These are phyloP conservation scores for Melanomma pulvis-pyrius DNA, from an alignment of 495 filamentous ascomycete genomes.

Conservation along the genomic window DNA sequence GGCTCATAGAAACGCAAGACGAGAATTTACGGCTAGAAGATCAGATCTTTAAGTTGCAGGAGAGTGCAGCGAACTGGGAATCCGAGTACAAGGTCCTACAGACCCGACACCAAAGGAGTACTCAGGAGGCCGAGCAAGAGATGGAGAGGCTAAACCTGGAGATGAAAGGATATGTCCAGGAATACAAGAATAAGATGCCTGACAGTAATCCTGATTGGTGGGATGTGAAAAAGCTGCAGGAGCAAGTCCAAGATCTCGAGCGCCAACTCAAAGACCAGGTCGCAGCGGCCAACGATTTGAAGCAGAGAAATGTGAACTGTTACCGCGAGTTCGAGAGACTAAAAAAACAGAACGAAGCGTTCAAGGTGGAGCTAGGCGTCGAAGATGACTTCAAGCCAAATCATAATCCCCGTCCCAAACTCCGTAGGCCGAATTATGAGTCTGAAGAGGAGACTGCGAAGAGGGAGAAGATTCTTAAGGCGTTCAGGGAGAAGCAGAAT, in stretches of 20 bases:
- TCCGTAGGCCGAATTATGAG: not conserved
- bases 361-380: not conserved
- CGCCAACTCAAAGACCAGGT: not conserved
- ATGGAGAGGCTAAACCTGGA: not conserved
- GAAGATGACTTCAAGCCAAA: not conserved
- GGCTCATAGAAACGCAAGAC: not conserved
- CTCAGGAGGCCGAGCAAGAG: not conserved
- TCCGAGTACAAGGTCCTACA: not conserved
- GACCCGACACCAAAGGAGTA: not conserved
- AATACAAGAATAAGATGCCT: not conserved
- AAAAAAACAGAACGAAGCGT: not conserved
- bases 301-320: not conserved
- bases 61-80: not conserved
- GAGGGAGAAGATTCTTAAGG: not conserved
- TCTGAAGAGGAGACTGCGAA: not conserved
- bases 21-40: not conserved
- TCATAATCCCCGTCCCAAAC: not conserved
- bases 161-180: not conserved
- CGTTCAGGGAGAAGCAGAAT: not conserved
- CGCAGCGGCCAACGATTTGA: not conserved
- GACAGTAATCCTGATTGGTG: conserved; percentile 5
- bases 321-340: not conserved
- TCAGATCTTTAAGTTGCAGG: not conserved
- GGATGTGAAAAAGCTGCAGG: not conserved
- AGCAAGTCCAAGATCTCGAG: not conserved